Evolutionary conservation across 1,284 basidiomycete species (phyloP).

Genomic region (Cystobasidiaceae sp.): DNA sequence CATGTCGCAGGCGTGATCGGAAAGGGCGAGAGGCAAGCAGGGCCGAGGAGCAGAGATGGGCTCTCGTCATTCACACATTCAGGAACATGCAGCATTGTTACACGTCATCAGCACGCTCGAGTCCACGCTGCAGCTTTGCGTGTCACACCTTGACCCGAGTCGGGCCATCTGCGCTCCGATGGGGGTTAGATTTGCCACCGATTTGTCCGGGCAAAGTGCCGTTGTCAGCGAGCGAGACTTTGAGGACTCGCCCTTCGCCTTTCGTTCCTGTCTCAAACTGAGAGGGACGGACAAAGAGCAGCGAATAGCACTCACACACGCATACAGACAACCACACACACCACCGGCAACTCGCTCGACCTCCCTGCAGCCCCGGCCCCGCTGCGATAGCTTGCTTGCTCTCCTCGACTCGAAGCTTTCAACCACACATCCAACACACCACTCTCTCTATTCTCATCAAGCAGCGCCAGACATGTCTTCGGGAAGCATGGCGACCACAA

Average conservation of each 20-base stretch:
- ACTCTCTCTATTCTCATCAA: background rate
- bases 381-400: too few relatives aligned
- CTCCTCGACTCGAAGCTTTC: too few relatives aligned
- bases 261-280: too few relatives aligned
- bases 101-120: background rate
- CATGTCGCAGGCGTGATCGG: background rate
- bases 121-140: background rate
- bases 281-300: too few relatives aligned
- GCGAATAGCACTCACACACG: too few relatives aligned
- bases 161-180: background rate
- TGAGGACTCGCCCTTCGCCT: too few relatives aligned
- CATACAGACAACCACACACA: too few relatives aligned
- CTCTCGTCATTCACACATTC: too few relatives aligned
- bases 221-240: background rate
- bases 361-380: too few relatives aligned
- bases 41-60: background rate
- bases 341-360: too few relatives aligned
- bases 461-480: conserved; percentile 9
- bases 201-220: background rate
- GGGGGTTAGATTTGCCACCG: background rate
- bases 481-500: conserved; percentile 26
- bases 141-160: background rate
- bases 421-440: background rate
- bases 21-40: background rate
- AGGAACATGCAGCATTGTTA: background rate